Conservation (phyloP, 495 filamentous ascomycete species). For the Penicillium riverlandense region DNA sequence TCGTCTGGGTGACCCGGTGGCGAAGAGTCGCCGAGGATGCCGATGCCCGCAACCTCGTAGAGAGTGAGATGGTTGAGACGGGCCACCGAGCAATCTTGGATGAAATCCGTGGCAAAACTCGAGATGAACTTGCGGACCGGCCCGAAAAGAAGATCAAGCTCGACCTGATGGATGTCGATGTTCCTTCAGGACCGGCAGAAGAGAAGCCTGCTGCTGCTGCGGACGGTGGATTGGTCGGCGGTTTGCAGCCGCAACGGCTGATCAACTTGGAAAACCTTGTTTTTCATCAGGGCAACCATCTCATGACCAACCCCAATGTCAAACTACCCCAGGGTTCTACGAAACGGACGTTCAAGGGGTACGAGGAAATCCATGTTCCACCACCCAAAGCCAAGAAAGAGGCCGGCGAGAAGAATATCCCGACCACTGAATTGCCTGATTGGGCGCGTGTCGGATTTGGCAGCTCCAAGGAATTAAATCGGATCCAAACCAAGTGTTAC, state of each 20-base stretch:
- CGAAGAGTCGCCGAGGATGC: conserved; percentile 74
- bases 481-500: conserved; percentile 89
- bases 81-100: conserved; percentile 84
- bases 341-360: conserved; percentile 92
- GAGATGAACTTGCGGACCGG: conserved; percentile 45
- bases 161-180: conserved; percentile 85
- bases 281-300: conserved; percentile 96
- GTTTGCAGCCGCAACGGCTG: conserved; percentile 76
- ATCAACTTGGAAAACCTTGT: conserved; percentile 94
- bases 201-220: conserved; percentile 50
- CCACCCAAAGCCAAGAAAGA: conserved; percentile 78
- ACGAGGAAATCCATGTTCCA: conserved; percentile 96
- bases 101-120: conserved; percentile 63
- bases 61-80: conserved; percentile 81
- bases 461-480: conserved; percentile 74
- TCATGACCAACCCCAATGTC: conserved; percentile 96
- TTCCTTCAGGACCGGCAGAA: conserved; percentile 51
- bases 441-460: conserved; percentile 88
- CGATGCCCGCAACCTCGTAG: conserved; percentile 67
- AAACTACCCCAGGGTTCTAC: conserved; percentile 92
- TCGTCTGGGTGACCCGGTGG: conserved; percentile 92
- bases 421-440: conserved; percentile 79
- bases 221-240: conserved; percentile 67
- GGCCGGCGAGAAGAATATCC: conserved; percentile 70
- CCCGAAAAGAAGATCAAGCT: conserved; percentile 74